phyloP scores from a whole-genome alignment of 176 grass and related monocot genomes.

The Elymus sibiricus region DNA sequence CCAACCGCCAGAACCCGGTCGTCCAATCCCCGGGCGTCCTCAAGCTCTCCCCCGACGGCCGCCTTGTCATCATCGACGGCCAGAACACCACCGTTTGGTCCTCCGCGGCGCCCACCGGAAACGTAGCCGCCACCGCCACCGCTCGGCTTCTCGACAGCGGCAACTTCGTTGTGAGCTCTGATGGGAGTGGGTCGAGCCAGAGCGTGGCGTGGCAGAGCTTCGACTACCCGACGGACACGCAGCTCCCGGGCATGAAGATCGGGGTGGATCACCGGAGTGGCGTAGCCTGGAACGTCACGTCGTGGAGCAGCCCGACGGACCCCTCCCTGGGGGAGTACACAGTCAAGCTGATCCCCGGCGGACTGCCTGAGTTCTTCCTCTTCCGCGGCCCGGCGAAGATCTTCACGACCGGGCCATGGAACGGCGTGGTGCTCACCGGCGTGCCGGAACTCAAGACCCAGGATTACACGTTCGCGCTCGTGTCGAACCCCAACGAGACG shows the following conservation, averaged over 20 bases:
- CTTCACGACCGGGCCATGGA: slow-evolving; percentile 51
- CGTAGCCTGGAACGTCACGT: slow-evolving; percentile 39
- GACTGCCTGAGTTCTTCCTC: slow-evolving; percentile 42
- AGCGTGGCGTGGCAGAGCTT: slow-evolving; percentile 52
- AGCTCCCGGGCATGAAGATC: slow-evolving; percentile 55
- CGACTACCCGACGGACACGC: slow-evolving; percentile 53
- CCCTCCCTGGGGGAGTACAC: slow-evolving; percentile 37
- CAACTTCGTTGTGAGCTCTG: slow-evolving; percentile 40
- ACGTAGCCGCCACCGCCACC: background rate
- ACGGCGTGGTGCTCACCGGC: slow-evolving; percentile 37
- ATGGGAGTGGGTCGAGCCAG: background rate
- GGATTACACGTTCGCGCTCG: slow-evolving; percentile 33
- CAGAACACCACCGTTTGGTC: slow-evolving; percentile 28
- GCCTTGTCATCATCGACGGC: slow-evolving; percentile 21
- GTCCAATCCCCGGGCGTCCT: background rate
- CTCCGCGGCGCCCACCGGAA: slow-evolving; percentile 3
- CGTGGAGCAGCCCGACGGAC: slow-evolving; percentile 37
- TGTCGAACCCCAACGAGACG: slow-evolving; percentile 5
- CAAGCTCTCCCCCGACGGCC: slow-evolving; percentile 29
- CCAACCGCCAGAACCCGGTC: slow-evolving; percentile 41
- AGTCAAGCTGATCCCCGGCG: slow-evolving; percentile 25
- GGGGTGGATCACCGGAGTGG: slow-evolving; percentile 29
- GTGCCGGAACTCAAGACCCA: slow-evolving; percentile 18
- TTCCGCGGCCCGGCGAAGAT: background rate
- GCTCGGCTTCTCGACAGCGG: slow-evolving; percentile 26